A percentile compares a stretch with the other conserved stretches of the same genome.
phyloP scores from a whole-genome alignment of 139 green algal species.

The Closterium sp. region DNA sequence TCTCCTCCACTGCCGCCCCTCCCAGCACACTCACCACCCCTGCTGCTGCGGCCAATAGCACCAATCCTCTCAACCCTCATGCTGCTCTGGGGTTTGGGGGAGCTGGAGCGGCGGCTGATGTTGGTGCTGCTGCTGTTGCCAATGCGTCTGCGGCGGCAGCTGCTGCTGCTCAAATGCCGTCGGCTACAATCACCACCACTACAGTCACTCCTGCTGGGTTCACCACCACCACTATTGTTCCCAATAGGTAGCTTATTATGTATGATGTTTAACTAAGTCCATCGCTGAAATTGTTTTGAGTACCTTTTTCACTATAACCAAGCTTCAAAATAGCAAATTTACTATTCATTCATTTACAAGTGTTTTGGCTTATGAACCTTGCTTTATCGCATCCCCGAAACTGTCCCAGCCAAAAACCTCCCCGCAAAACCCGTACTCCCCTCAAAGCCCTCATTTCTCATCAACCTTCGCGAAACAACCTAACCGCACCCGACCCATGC shows the following conservation, averaged over 20 bases:
- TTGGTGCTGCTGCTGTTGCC: not conserved
- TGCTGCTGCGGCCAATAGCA: too few species aligned
- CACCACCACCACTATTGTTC: not conserved
- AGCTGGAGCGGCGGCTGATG: not conserved
- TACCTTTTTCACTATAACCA: too few species aligned
- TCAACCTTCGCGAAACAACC: too few species aligned
- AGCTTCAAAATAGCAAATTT: too few species aligned
- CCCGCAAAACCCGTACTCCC: too few species aligned
- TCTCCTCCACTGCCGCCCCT: not conserved
- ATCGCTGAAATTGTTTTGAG: too few species aligned
- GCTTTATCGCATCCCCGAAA: too few species aligned
- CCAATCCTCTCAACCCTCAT: not conserved
- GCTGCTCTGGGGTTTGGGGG: not conserved
- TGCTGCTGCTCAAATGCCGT: not conserved
- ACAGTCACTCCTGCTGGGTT: not conserved
- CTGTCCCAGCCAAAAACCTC: too few species aligned
- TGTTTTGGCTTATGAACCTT: too few species aligned
- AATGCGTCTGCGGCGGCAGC: not conserved
- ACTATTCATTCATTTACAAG: too few species aligned
- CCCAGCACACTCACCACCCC: not conserved
- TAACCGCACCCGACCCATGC: too few species aligned
- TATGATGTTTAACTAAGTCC: not conserved
- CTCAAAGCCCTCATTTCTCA: too few species aligned
- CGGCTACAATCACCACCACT: not conserved
- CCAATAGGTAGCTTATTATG: not conserved